Evolutionary conservation across 495 filamentous ascomycete species (phyloP), one percentile per base, ranked within the genome.

Genomic region (Tuber microsphaerosporum): DNA sequence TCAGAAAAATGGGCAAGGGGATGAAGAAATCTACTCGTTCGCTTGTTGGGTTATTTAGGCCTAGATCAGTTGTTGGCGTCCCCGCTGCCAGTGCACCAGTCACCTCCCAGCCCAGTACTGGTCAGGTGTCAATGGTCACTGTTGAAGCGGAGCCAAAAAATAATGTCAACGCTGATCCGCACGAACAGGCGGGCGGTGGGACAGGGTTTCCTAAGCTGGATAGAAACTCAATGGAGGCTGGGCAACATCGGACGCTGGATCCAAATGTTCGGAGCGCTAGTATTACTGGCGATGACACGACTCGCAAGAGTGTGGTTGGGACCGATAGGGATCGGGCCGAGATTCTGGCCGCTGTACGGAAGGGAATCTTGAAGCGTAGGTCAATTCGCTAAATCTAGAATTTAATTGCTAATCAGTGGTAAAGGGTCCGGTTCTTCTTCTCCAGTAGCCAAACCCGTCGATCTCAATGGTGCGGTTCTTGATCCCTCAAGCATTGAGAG

Each of bases 1-100:
- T 99, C 81, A 90, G 95, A 43, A 99, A 99, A 87, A 98, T 99
- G 96, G 96, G 95, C 80, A 92, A 93, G 76, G 94, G 96, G 34
- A 91, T 97, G 91, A 99, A 97, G 88, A 94, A 93, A 84, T 90
- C 92, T 26, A 91, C 90, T 37, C 87, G 94, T 45, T 97, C 94
- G 14, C 88, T 99, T 69, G 96, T 97, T 80, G 95, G 95, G 42
- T 86, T 99, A 16, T 99, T 99, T 85, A 88, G 95, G 76, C 95
- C 95, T 0, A 98, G 97, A 85, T 97, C 95, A 2, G 86, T 96
- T 45, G 88, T 94, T 82, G 94, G 93, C 22, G 89, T 90, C 19
- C 88, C 90, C 34, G 87, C 89, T 12, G 89, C 90, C 6, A 94
- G 96, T 76, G 84, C 86, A 3, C 84, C 87, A 37, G 84, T 89